Evolutionary conservation across 805 yeast species (phyloP).

Genomic region (Pichia deserticola): DNA sequence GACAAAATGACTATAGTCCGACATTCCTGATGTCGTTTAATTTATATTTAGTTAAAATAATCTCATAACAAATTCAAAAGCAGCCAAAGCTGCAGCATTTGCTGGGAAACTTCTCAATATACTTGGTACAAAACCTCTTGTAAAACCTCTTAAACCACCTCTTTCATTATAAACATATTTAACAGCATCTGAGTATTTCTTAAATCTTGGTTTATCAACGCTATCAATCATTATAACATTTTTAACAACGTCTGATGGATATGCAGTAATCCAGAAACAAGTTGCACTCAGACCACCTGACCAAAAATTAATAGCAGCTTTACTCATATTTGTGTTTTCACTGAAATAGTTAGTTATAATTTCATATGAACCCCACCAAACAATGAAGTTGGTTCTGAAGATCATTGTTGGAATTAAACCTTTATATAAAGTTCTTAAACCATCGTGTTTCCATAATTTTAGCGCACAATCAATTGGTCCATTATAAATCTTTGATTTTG

Average conservation of each 20-base stretch:
- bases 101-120: slow-evolving; percentile 85
- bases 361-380: slow-evolving; percentile 95
- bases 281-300: slow-evolving; percentile 85
- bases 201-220: slow-evolving; percentile 63
- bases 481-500: slow-evolving; percentile 51
- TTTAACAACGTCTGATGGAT: slow-evolving; percentile 83
- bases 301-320: slow-evolving; percentile 79
- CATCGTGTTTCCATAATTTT: slow-evolving; percentile 51
- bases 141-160: slow-evolving; percentile 63
- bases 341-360: slow-evolving; percentile 63
- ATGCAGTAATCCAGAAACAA: slow-evolving; percentile 83
- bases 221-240: slow-evolving; percentile 79
- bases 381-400: slow-evolving; percentile 77
- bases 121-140: slow-evolving; percentile 74
- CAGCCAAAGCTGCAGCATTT: slow-evolving; percentile 87
- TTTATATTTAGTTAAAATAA: slow-evolving; percentile 10
- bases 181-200: slow-evolving; percentile 66
- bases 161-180: slow-evolving; percentile 52
- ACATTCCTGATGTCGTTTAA: no score
- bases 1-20: no score
- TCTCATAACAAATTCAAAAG: slow-evolving; percentile 80
- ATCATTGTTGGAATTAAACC: slow-evolving; percentile 83
- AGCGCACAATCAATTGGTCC: slow-evolving; percentile 78
- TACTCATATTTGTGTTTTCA: slow-evolving; percentile 54
- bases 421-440: slow-evolving; percentile 67